Conservation (phyloP, 768 basidiomycete species). For the Mycena polygramma region DNA sequence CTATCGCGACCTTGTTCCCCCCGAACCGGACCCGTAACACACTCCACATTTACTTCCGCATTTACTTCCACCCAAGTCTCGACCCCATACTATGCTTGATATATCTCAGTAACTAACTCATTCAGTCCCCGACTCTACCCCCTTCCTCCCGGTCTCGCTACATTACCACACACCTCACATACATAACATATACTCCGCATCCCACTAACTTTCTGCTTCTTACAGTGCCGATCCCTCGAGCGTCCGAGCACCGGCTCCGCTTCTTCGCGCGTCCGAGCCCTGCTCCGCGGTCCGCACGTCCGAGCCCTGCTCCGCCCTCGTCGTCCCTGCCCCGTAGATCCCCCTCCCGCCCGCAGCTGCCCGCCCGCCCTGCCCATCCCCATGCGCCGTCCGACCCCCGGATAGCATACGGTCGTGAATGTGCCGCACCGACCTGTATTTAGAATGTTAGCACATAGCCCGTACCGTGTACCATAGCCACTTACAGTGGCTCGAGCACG, state of each 20-base stretch:
- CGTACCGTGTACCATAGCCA: slow-evolving; percentile 20
- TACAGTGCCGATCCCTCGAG: not conserved
- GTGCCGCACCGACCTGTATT: not conserved
- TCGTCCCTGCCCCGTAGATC: no score
- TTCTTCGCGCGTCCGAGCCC: not conserved
- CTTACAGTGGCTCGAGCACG: slow-evolving; percentile 22
- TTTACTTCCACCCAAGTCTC: no score
- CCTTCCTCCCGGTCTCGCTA: no score
- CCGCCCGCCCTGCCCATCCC: not conserved
- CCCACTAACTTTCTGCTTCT: not conserved
- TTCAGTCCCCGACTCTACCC: no score
- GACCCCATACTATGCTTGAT: no score
- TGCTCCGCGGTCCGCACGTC: not conserved
- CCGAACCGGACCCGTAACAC: no score
- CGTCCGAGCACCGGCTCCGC: slow-evolving; percentile 3
- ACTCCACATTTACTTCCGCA: no score
- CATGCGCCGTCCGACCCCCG: not conserved
- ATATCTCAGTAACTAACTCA: no score
- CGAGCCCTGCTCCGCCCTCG: not conserved
- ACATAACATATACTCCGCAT: no score
- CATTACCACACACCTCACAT: no score
- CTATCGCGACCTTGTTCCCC: not conserved
- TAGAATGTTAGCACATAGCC: not conserved
- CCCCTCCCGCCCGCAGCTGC: not conserved
- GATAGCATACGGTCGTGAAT: not conserved